These are phyloP conservation scores for Penicillium crustosum DNA, from an alignment of 2,329 filamentous ascomycete species.

Conservation along the genomic window DNA sequence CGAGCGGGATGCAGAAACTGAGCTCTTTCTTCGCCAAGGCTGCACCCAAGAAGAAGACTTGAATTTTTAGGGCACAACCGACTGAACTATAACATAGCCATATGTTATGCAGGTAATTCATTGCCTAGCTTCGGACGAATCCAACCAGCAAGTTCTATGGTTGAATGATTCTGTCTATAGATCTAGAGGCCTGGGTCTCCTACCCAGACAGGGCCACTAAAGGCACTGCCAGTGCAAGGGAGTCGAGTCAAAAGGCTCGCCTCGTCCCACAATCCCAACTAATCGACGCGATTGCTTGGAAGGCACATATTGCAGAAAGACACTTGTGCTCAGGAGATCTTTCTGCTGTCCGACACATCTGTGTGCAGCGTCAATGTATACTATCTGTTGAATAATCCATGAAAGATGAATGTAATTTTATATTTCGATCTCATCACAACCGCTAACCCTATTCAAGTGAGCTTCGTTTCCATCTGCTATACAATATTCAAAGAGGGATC, in stretches of 20 bases:
- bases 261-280: neutral
- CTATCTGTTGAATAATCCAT: neutral
- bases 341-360: neutral
- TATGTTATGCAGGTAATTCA: neutral
- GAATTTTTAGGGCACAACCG: constrained; percentile 1
- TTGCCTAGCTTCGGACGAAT: neutral
- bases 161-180: neutral
- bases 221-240: neutral
- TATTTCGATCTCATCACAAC: neutral
- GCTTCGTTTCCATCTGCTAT: constrained; percentile 1
- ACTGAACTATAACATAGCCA: neutral
- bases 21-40: constrained; percentile 85
- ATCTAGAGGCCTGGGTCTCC: neutral
- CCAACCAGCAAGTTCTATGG: neutral
- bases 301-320: neutral
- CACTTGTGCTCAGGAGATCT: neutral
- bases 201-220: neutral
- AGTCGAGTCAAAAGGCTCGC: neutral
- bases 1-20: constrained; percentile 93
- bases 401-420: neutral
- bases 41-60: constrained; percentile 37
- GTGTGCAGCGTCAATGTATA: neutral
- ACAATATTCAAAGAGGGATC: constrained; percentile 27
- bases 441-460: neutral
- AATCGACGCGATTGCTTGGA: neutral